Evolutionary conservation across 768 basidiomycete genomes (phyloP).

Genomic region (Cubamyces sp.): DNA sequence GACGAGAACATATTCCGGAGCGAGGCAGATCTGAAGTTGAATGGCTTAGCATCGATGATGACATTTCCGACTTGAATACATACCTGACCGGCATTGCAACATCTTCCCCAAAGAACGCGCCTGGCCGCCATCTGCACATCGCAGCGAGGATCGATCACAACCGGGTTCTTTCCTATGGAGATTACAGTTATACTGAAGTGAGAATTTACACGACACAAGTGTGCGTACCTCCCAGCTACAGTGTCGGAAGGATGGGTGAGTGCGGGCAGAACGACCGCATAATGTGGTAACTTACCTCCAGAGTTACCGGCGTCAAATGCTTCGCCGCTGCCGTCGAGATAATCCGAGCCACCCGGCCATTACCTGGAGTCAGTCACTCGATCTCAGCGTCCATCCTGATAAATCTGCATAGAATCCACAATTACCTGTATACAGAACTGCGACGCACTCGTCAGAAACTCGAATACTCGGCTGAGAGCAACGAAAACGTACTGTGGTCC

Average conservation of each 20-base stretch:
- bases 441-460: neutral
- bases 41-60: too few relatives aligned
- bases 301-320: neutral
- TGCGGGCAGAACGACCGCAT: too few relatives aligned
- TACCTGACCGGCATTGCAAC: conserved; percentile 65
- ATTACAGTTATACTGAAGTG: neutral
- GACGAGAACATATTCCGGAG: conserved; percentile 58
- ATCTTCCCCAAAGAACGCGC: conserved; percentile 82
- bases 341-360: conserved; percentile 61
- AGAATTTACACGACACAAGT: too few relatives aligned
- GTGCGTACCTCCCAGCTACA: conserved; percentile 52
- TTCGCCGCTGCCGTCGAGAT: conserved; percentile 74
- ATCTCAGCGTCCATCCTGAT: neutral
- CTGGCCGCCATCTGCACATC: conserved; percentile 68
- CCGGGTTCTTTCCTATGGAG: conserved; percentile 64
- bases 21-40: conserved; percentile 76
- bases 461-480: neutral
- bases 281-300: too few relatives aligned
- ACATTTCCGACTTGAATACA: neutral
- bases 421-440: conserved; percentile 24
- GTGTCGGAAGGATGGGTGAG: conserved; percentile 33
- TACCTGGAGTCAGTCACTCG: conserved; percentile 1
- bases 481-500: conserved; percentile 55
- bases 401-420: too few relatives aligned
- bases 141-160: conserved; percentile 55